Evolutionary conservation across 2,329 filamentous ascomycete genomes (phyloP).

Genomic region (Exophiala oligosperma): DNA sequence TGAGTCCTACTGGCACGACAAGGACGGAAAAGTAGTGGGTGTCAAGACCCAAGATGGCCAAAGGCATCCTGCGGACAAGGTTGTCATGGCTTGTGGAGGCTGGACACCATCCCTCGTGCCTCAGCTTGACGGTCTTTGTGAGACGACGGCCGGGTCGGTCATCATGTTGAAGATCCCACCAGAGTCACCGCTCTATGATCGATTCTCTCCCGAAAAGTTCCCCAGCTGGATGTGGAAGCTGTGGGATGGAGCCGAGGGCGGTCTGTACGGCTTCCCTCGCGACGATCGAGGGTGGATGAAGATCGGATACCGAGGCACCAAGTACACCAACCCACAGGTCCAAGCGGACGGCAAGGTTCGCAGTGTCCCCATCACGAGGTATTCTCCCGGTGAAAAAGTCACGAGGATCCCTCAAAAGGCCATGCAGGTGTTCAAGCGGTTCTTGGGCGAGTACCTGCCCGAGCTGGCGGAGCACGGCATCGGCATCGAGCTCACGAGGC

Average conservation of each 20-base stretch:
- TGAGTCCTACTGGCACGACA: conserved; percentile 28
- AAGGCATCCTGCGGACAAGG: conserved; percentile 8
- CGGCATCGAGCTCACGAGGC: conserved; percentile 44
- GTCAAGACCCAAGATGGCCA: conserved; percentile 11
- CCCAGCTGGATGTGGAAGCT: conserved; percentile 46
- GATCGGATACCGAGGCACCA: conserved; percentile 53
- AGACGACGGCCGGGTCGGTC: conserved; percentile 51
- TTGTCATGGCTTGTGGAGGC: conserved; percentile 78
- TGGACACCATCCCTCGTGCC: conserved; percentile 74
- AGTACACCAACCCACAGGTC: conserved; percentile 48
- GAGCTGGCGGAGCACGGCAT: conserved; percentile 42
- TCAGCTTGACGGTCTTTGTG: conserved; percentile 42
- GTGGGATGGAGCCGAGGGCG: conserved; percentile 14
- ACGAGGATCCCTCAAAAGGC: conserved; percentile 25
- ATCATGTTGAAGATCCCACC: conserved; percentile 46
- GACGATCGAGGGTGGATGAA: conserved; percentile 48
- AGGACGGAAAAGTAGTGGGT: conserved; percentile 33
- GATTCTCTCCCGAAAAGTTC: conserved; percentile 46
- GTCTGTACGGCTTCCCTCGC: conserved; percentile 31
- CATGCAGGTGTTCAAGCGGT: conserved; percentile 32
- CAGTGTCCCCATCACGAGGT: conserved; percentile 44
- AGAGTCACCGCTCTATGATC: conserved; percentile 38
- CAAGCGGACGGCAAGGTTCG: conserved; percentile 39
- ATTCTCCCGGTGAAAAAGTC: conserved; percentile 27
- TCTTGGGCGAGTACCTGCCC: conserved; percentile 45